Evolutionary conservation across 2,329 filamentous ascomycete species (phyloP).

Genomic region (Microcyclospora pomicola): DNA sequence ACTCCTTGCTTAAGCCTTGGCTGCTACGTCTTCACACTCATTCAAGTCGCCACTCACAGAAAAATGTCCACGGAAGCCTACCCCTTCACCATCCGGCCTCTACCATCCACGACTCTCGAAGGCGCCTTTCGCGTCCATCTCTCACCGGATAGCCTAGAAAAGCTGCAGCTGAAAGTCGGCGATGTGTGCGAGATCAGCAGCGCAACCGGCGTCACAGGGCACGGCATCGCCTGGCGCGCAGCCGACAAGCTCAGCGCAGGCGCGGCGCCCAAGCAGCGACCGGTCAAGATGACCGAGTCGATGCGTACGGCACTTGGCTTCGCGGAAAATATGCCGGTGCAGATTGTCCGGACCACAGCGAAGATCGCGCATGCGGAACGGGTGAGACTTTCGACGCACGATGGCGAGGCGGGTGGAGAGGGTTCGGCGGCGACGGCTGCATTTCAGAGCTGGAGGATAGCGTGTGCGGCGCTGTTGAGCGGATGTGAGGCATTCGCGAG

Average conservation of each 20-base stretch:
- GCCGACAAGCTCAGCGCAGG: slow-evolving; percentile 30
- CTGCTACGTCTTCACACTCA: no score
- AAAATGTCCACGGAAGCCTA: no score
- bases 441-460: slow-evolving; percentile 23
- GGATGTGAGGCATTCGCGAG: slow-evolving; percentile 55
- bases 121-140: slow-evolving; percentile 47
- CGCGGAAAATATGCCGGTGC: slow-evolving; percentile 56
- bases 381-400: slow-evolving; percentile 38
- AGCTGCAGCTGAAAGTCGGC: slow-evolving; percentile 42
- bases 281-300: slow-evolving; percentile 55
- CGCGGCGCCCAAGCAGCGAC: slow-evolving; percentile 49
- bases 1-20: no score
- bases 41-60: no score
- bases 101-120: slow-evolving; percentile 26
- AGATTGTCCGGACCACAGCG: slow-evolving; percentile 41
- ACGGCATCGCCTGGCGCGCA: slow-evolving; percentile 50
- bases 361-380: slow-evolving; percentile 41
- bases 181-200: slow-evolving; percentile 43
- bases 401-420: slow-evolving; percentile 35
- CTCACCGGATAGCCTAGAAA: slow-evolving; percentile 41
- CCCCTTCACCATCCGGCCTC: slow-evolving; percentile 32
- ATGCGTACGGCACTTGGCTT: slow-evolving; percentile 61
- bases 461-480: slow-evolving; percentile 25
- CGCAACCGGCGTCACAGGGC: slow-evolving; percentile 30
- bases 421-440: slow-evolving; percentile 14